A percentile compares a stretch with the other conserved stretches of the same genome.
These are phyloP conservation scores for Prunus davidiana DNA, from an alignment of 306 rosid genomes.

Conservation along the genomic window DNA sequence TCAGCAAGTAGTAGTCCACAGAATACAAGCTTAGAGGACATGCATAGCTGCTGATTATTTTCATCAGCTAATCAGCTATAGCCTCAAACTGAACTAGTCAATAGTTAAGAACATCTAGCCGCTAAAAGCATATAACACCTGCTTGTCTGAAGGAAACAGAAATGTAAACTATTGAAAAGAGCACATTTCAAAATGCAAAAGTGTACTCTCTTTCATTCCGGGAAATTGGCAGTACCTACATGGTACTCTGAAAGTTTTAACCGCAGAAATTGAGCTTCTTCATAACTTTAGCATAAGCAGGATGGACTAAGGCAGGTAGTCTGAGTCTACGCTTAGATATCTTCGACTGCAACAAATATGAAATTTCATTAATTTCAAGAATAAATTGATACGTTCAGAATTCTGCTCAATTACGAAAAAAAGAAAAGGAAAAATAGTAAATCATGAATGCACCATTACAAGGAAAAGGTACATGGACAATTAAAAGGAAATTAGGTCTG, in stretches of 20 bases:
- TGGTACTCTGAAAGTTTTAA: slow-evolving; percentile 30
- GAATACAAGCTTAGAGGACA: background rate
- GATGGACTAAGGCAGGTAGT: slow-evolving; percentile 61
- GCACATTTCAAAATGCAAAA: background rate
- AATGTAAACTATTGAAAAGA: background rate
- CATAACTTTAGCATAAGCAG: slow-evolving; percentile 87
- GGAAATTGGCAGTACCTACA: slow-evolving; percentile 20
- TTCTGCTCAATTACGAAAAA: background rate
- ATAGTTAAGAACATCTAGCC: background rate
- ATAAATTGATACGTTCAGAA: background rate
- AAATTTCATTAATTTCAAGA: slow-evolving; percentile 5
- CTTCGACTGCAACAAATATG: slow-evolving; percentile 74
- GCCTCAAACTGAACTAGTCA: background rate
- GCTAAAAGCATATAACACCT: background rate
- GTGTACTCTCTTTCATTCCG: slow-evolving; percentile 1
- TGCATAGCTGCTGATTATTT: background rate
- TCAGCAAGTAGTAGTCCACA: background rate
- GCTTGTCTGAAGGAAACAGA: slow-evolving; percentile 5
- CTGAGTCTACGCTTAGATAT: slow-evolving; percentile 81
- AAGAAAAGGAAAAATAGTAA: background rate
- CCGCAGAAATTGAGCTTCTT: slow-evolving; percentile 77
- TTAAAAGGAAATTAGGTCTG: background rate
- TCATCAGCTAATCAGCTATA: background rate
- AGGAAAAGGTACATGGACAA: background rate
- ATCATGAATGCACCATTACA: background rate